phyloP scores from a whole-genome alignment of 257 asterid species.

The Nyctanthes arbortristis region DNA sequence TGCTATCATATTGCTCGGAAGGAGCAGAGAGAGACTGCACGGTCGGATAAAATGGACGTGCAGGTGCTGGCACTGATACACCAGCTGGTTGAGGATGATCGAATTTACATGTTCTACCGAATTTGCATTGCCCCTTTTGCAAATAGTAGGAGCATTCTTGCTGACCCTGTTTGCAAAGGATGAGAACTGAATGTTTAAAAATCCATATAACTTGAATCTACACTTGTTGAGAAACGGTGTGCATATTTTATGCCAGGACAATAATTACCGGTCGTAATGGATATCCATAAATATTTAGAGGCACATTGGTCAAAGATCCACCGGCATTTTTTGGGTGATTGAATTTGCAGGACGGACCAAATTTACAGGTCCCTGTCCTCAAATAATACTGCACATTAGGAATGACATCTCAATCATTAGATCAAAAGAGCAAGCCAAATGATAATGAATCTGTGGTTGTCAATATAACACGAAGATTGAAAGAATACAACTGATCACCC shows the following conservation, averaged over 20 bases:
- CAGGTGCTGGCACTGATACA: constrained; percentile 62
- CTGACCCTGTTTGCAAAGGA: constrained; percentile 62
- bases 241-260: neutral
- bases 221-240: neutral
- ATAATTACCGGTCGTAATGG: constrained; percentile 79
- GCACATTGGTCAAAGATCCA: constrained; percentile 63
- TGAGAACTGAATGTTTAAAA: constrained; percentile 2
- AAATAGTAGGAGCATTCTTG: constrained; percentile 94
- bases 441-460: neutral
- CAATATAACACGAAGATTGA: neutral
- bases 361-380: constrained; percentile 87
- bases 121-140: constrained; percentile 97
- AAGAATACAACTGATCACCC: neutral
- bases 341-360: constrained; percentile 80
- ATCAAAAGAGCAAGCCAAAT: neutral
- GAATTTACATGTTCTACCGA: constrained; percentile 83
- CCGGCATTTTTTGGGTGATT: constrained; percentile 84
- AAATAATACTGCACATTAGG: constrained; percentile 64
- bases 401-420: constrained; percentile 4
- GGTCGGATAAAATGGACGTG: constrained; percentile 84
- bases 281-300: constrained; percentile 72
- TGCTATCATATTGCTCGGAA: constrained; percentile 50
- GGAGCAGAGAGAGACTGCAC: constrained; percentile 74
- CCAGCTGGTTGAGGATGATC: constrained; percentile 86
- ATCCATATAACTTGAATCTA: neutral